Conservation (phyloP, 208 protist species). For the Trypanosoma cruzi region DNA sequence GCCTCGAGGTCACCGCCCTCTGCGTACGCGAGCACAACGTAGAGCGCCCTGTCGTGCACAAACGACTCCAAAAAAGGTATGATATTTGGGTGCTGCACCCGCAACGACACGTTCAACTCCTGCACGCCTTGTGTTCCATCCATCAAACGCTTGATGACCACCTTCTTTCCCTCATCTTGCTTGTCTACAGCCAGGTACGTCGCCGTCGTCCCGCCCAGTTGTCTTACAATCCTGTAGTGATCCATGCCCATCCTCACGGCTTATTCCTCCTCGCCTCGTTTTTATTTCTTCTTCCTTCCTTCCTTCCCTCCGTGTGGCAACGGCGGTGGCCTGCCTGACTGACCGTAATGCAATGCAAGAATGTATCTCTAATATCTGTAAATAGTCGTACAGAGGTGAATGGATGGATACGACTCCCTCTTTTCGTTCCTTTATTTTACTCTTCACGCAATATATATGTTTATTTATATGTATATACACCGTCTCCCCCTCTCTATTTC, state of each 20-base stretch:
- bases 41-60: constrained; percentile 64
- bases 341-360: too few species aligned
- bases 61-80: constrained; percentile 79
- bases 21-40: constrained; percentile 84
- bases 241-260: constrained; percentile 73
- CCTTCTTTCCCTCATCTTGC: constrained; percentile 48
- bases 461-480: too few species aligned
- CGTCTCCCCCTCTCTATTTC: neutral
- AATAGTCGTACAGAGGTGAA: too few species aligned
- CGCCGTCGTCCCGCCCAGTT: constrained; percentile 81
- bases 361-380: too few species aligned
- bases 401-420: too few species aligned
- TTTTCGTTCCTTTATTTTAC: too few species aligned
- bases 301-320: too few species aligned
- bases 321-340: too few species aligned
- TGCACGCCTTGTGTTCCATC: constrained; percentile 67
- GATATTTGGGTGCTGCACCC: constrained; percentile 81
- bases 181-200: constrained; percentile 70
- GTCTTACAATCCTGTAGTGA: constrained; percentile 73
- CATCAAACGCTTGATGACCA: constrained; percentile 84
- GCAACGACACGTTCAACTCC: constrained; percentile 77
- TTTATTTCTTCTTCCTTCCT: neutral
- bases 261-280: constrained; percentile 2
- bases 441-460: too few species aligned
- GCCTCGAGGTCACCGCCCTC: constrained; percentile 81